A percentile compares a stretch with the other conserved stretches of the same genome.
Conservation (phyloP, 768 basidiomycete species). For the Trametes maxima region DNA sequence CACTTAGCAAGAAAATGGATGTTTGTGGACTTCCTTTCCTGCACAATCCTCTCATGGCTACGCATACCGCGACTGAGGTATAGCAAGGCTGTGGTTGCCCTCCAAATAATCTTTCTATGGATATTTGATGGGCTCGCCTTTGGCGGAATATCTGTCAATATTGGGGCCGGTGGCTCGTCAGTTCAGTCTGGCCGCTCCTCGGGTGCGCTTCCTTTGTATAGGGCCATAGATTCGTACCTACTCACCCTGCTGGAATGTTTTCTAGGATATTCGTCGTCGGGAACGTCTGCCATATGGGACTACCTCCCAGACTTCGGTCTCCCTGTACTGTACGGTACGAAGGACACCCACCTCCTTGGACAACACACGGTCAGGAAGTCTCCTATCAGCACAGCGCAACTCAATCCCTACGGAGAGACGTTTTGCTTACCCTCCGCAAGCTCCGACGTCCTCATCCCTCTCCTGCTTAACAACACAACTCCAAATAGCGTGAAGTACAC, state of each 20-base stretch:
- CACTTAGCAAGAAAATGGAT: constrained; percentile 68
- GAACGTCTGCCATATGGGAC: constrained; percentile 49
- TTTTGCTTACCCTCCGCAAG: constrained; percentile 69
- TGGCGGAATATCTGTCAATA: constrained; percentile 66
- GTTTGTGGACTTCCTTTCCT: constrained; percentile 66
- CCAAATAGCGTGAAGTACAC: constrained; percentile 73
- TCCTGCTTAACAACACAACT: constrained; percentile 90
- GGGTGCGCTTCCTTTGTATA: constrained; percentile 32
- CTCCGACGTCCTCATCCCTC: constrained; percentile 68
- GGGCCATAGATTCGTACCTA: not conserved
- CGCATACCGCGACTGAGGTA: constrained; percentile 78
- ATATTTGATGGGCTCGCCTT: constrained; percentile 71
- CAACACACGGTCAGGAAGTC: constrained; percentile 93
- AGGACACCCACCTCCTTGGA: constrained; percentile 70
- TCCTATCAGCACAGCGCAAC: constrained; percentile 88
- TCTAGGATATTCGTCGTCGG: constrained; percentile 19
- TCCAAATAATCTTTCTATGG: constrained; percentile 64
- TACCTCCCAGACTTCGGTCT: constrained; percentile 53
- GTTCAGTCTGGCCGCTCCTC: constrained; percentile 29
- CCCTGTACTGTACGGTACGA: constrained; percentile 46
- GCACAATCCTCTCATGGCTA: constrained; percentile 56
- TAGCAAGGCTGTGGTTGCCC: constrained; percentile 57
- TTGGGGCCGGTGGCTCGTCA: constrained; percentile 39
- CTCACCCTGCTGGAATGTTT: constrained; percentile 12
- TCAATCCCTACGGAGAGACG: constrained; percentile 75